Evolutionary conservation across 352 stramenopile genomes (phyloP), one percentile per base, ranked within the genome.

Genomic region (Globisporangium spinosum): DNA sequence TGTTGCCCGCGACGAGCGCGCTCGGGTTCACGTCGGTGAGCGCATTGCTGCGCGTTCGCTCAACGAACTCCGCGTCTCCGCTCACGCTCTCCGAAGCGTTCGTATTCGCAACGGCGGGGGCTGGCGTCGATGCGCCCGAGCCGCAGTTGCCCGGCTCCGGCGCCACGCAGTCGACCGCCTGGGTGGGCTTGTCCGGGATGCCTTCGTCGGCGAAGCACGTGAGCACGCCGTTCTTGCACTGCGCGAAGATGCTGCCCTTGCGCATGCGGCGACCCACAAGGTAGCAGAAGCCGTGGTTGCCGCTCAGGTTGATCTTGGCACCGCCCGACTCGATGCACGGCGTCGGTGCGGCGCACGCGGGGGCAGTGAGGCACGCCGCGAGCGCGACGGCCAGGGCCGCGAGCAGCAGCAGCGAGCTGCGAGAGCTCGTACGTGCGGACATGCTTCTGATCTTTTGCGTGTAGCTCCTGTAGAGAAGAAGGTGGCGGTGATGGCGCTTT

Each of bases 221-320:
- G 35, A 83, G 61, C 59, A 54, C 40, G 51, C 74, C 74, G 65
- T 83, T 71, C 22, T 68, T 66, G 68, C 76, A 83, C 58, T 79
- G 69, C 62, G 67, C 76, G 55, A 73, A 83, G 34, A 83, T 53
- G 68, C 76, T 79, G 40, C 65, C 72, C 3, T 32, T 68, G 23
- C 72, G 76, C 74, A 80, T 83, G 67, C 76, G 76, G 15, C 47
- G 72, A n/a, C 76, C 76, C n/a, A 76, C 74, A 35, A 83, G 62
- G 76, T 83, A 83, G 67, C 76, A 83, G 56, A 81, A 74, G 61
- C 74, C 74, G 27, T 69, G 61, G 62, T 83, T 83, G 58, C 74
- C 74, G 27, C 70, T 73, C 34, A 83, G 58, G 10, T 71, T 32
- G 73, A 83, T 80, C 43, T 58, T 53, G 2, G 66, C 76, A 47